These are phyloP conservation scores for Colletotrichum caudatum DNA, from an alignment of 2,329 filamentous ascomycete species.

Conservation along the genomic window DNA sequence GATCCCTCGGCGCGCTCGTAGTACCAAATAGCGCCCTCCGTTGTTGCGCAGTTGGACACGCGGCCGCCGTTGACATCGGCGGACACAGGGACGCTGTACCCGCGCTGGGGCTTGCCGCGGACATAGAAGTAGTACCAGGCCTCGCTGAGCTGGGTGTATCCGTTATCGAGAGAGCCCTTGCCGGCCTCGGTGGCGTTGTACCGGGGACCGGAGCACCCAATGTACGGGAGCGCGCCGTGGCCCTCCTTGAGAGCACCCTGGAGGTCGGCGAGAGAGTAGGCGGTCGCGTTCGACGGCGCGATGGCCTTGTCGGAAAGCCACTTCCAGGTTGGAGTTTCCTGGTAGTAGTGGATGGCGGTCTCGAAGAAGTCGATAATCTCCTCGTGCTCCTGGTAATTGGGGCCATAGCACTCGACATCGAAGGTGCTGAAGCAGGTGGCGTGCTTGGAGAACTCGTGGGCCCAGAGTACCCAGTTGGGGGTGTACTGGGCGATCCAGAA, in stretches of 20 bases:
- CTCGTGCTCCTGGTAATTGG: constrained; percentile 65
- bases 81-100: constrained; percentile 57
- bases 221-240: constrained; percentile 68
- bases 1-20: constrained; percentile 58
- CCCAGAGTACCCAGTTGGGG: constrained; percentile 72
- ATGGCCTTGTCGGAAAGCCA: constrained; percentile 70
- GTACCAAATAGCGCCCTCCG: constrained; percentile 65
- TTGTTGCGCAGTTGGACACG: constrained; percentile 66
- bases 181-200: constrained; percentile 72
- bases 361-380: constrained; percentile 74
- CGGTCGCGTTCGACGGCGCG: constrained; percentile 68
- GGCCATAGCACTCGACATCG: constrained; percentile 73
- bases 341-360: constrained; percentile 69
- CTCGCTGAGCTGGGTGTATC: constrained; percentile 69
- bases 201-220: constrained; percentile 70
- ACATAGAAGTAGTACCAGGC: constrained; percentile 76
- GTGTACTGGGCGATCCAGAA: constrained; percentile 70
- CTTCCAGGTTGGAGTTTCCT: constrained; percentile 67
- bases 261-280: constrained; percentile 66
- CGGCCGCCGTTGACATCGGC: constrained; percentile 61
- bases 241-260: constrained; percentile 61
- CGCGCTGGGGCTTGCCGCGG: constrained; percentile 67
- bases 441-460: constrained; percentile 76
- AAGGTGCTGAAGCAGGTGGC: constrained; percentile 76
- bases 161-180: constrained; percentile 64